Base-by-base conservation (phyloP, 257 asterid genomes). In the Scutellaria galericulata region DNA sequence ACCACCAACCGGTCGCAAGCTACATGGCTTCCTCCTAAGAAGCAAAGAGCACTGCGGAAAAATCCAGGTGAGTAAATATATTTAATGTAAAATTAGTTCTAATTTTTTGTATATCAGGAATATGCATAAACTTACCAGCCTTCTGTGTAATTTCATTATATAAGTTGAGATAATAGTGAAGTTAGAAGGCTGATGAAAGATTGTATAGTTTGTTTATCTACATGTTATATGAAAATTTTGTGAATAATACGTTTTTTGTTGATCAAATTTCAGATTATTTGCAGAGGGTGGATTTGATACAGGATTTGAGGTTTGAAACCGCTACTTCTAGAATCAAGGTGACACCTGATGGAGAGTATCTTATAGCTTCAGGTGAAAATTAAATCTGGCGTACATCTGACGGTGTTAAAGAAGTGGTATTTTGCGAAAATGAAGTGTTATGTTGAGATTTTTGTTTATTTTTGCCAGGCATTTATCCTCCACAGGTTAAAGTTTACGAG, bases 401-500 rank as follows among this genome's bases (percentile, higher is more conserved):
- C 72, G 1, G 2, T 59, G 55, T 58, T 48, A 7, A 9, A 35
- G 27, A 27, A 31, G 2, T 24, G 10, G 18, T 13, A 44, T 35
- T 72, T 31, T 72, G 53, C 40, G 54, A 18, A 10, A 31, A 9
- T 50, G 51, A 52, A 31, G 44, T 46, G 12, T 53, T 66, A 1
- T 72, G 18, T 48, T 64, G 63, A 51, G 41, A 13, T 57, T 52
- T 35, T 67, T 67, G 27, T 70, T 64, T 59, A 5, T 47, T 41
- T 42, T 31, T 31, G 37, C 73, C 78, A 93, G 97, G 99, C 70
- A 94, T 94, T 74, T 91, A 94, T 67, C 99, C 99, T 57, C 99
- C 99, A 31, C 99, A 94, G 83, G 76, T 91, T 66, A 94, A 94
- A 87, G 99, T 94, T 52, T 94, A 80, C 39, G 97, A 94, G 88